A percentile compares a stretch with the other conserved stretches of the same genome.
Evolutionary conservation across 1,284 basidiomycete genomes (phyloP).

Genomic region (Testicularia cyperi): DNA sequence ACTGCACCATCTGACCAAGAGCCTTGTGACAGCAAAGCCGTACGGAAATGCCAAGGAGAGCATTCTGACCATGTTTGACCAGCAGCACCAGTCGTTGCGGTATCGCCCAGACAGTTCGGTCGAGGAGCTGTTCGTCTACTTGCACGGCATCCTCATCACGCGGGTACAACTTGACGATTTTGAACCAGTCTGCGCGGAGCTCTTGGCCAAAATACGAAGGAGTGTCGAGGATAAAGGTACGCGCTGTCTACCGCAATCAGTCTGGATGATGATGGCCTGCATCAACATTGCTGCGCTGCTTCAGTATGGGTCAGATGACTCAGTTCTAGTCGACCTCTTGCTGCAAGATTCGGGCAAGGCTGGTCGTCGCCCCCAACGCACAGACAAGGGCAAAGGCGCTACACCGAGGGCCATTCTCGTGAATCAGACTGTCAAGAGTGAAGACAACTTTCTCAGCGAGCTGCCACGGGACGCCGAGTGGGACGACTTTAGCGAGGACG

Average conservation of each 20-base stretch:
- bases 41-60: slow-evolving; percentile 84
- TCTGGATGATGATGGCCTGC: slow-evolving; percentile 94
- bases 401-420: slow-evolving; percentile 34
- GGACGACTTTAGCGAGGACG: slow-evolving; percentile 31
- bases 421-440: slow-evolving; percentile 40
- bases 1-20: slow-evolving; percentile 93
- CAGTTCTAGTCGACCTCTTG: slow-evolving; percentile 65
- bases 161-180: slow-evolving; percentile 92
- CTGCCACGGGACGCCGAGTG: slow-evolving; percentile 27
- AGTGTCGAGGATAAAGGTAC: slow-evolving; percentile 12
- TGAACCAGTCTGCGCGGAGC: slow-evolving; percentile 73
- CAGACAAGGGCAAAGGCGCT: slow-evolving; percentile 62
- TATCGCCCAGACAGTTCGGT: slow-evolving; percentile 71
- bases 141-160: slow-evolving; percentile 95
- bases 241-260: slow-evolving; percentile 66
- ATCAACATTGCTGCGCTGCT: slow-evolving; percentile 79
- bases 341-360: slow-evolving; percentile 15
- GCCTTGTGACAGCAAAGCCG: slow-evolving; percentile 69
- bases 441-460: slow-evolving; percentile 29
- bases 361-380: slow-evolving; percentile 29
- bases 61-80: slow-evolving; percentile 79
- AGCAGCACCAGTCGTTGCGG: slow-evolving; percentile 66
- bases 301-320: slow-evolving; percentile 80
- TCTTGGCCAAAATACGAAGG: slow-evolving; percentile 72
- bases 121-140: slow-evolving; percentile 80